phyloP scores from a whole-genome alignment of 495 filamentous ascomycete species.

The Lindgomyces ingoldianus region DNA sequence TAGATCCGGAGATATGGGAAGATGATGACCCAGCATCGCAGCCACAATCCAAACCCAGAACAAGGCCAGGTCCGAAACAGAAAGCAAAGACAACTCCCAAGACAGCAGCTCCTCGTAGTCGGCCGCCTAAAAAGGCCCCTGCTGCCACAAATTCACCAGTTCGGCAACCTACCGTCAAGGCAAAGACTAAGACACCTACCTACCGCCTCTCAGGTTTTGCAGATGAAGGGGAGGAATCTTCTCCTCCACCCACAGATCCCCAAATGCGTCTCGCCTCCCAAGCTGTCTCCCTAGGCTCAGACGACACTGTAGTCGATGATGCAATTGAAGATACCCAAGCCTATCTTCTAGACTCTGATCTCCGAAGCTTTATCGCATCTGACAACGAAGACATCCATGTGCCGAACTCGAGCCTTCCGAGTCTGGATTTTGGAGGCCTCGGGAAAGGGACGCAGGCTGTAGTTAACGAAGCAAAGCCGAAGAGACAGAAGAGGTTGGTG shows the following conservation, averaged over 20 bases:
- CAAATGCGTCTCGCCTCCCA: slow-evolving; percentile 31
- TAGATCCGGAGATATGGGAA: slow-evolving; percentile 23
- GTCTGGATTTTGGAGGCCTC: slow-evolving; percentile 3
- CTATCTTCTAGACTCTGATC: slow-evolving; percentile 28
- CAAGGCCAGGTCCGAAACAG: slow-evolving; percentile 8
- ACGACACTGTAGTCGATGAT: slow-evolving; percentile 18
- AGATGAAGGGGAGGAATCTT: slow-evolving; percentile 25
- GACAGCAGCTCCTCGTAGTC: slow-evolving; percentile 1
- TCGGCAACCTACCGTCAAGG: not conserved
- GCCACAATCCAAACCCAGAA: not conserved
- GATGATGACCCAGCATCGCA: slow-evolving; percentile 22
- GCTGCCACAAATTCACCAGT: slow-evolving; percentile 11
- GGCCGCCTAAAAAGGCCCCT: slow-evolving; percentile 12
- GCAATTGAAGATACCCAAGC: slow-evolving; percentile 25
- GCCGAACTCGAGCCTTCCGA: slow-evolving; percentile 28
- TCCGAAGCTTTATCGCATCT: slow-evolving; percentile 21
- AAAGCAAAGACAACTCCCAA: slow-evolving; percentile 15
- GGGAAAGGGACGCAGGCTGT: slow-evolving; percentile 31
- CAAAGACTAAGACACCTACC: slow-evolving; percentile 14
- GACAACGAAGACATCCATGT: slow-evolving; percentile 26
- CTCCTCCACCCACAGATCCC: slow-evolving; percentile 36
- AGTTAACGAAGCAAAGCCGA: slow-evolving; percentile 2
- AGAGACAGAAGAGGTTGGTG: slow-evolving; percentile 6
- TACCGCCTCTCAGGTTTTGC: slow-evolving; percentile 25
- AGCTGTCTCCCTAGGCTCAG: slow-evolving; percentile 30